These are phyloP conservation scores for Vaccinium corymbosum DNA, from an alignment of 148 eudicot species.

Conservation along the genomic window DNA sequence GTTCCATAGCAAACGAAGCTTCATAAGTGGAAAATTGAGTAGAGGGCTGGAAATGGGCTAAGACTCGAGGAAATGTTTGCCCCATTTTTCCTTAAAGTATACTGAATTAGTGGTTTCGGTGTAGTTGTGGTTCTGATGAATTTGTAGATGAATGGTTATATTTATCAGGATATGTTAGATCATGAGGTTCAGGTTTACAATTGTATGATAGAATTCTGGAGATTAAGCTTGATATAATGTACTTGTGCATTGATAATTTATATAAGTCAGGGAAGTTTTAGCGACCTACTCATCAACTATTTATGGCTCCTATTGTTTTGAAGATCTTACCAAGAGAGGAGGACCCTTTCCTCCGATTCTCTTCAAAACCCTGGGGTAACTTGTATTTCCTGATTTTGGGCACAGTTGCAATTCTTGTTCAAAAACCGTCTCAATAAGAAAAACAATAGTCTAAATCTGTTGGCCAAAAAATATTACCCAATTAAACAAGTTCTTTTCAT, in stretches of 20 bases:
- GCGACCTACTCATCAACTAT: neutral
- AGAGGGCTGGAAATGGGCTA: neutral
- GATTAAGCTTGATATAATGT: neutral
- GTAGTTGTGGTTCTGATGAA: neutral
- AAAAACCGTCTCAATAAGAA: neutral
- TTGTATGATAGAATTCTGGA: neutral
- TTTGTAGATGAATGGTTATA: too few relatives aligned
- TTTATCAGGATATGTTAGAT: too few relatives aligned
- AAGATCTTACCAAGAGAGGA: neutral
- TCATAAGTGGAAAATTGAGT: neutral
- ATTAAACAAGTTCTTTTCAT: neutral
- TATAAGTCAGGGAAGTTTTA: neutral
- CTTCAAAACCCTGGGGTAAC: neutral
- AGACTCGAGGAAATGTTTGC: neutral
- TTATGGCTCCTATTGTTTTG: neutral
- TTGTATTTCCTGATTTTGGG: neutral
- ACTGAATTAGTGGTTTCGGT: neutral
- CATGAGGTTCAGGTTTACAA: too few relatives aligned
- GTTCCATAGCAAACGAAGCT: neutral
- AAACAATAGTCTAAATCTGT: neutral
- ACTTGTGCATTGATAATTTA: neutral
- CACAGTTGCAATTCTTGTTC: neutral
- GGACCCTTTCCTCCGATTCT: neutral
- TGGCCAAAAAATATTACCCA: neutral
- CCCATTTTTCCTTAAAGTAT: neutral